Evolutionary conservation across 176 grass and related monocot species (phyloP).

Genomic region (Carex parvula): DNA sequence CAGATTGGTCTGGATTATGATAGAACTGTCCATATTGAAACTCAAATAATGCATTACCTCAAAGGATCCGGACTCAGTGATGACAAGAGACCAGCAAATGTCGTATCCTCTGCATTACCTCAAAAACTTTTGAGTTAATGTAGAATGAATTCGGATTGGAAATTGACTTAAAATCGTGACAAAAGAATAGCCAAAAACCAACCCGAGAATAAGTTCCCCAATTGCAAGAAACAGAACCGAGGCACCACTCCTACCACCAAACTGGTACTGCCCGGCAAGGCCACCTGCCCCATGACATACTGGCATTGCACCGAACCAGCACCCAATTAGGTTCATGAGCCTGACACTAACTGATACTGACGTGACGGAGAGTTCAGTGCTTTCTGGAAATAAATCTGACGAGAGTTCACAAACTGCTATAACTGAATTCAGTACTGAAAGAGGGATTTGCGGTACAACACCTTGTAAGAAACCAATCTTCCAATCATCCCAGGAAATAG

Average conservation of each 20-base stretch:
- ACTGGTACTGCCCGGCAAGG: slow-evolving; percentile 77
- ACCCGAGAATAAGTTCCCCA: slow-evolving; percentile 56
- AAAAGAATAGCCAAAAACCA: slow-evolving; percentile 77
- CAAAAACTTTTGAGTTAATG: no score
- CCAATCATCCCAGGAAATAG: slow-evolving; percentile 65
- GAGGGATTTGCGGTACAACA: slow-evolving; percentile 76
- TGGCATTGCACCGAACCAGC: slow-evolving; percentile 97
- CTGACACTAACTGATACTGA: slow-evolving; percentile 78
- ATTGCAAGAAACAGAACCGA: slow-evolving; percentile 71
- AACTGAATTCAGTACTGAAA: slow-evolving; percentile 82
- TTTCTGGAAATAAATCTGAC: slow-evolving; percentile 72
- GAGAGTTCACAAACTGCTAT: slow-evolving; percentile 96
- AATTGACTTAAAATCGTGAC: slow-evolving; percentile 60
- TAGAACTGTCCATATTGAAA: no score
- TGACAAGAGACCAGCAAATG: no score
- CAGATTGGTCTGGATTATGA: no score
- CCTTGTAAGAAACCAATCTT: slow-evolving; percentile 67
- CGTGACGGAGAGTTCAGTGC: slow-evolving; percentile 50
- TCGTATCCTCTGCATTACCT: no score
- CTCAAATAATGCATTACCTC: no score
- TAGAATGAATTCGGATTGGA: slow-evolving; percentile 26
- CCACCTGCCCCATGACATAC: slow-evolving; percentile 84
- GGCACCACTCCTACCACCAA: slow-evolving; percentile 81
- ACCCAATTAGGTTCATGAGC: slow-evolving; percentile 76
- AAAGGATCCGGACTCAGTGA: no score